phyloP scores from a whole-genome alignment of 2,329 filamentous ascomycete species.

The Berkeleyomyces rouxiae region DNA sequence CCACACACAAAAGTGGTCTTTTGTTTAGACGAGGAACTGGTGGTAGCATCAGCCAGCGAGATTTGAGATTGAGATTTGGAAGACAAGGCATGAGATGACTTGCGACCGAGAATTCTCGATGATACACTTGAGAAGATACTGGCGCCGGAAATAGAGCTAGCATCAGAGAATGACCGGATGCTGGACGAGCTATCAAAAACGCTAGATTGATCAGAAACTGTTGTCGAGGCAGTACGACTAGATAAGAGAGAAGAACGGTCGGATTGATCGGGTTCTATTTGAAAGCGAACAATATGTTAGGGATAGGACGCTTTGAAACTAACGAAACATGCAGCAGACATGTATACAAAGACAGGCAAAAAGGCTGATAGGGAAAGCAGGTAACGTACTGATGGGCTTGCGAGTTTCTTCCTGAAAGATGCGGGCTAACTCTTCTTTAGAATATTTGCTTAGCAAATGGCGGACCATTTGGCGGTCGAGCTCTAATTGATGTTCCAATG shows the following conservation, averaged over 20 bases:
- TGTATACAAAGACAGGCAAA: neutral
- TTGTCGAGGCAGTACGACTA: conserved; percentile 20
- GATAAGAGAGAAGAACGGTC: conserved; percentile 23
- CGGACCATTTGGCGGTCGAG: conserved; percentile 17
- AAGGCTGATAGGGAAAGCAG: neutral
- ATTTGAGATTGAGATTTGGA: conserved; percentile 12
- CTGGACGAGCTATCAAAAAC: conserved; percentile 23
- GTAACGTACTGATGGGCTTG: conserved; percentile 4
- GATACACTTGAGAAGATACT: conserved; percentile 26
- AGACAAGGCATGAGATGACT: conserved; percentile 14
- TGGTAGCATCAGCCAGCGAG: neutral
- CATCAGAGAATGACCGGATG: conserved; percentile 25
- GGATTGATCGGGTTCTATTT: conserved; percentile 16
- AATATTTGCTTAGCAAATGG: conserved; percentile 16
- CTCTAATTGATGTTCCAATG: conserved; percentile 2
- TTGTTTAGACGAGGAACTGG: conserved; percentile 20
- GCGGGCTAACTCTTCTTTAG: conserved; percentile 14
- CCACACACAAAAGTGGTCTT: conserved; percentile 25
- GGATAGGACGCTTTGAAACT: conserved; percentile 18
- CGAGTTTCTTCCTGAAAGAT: conserved; percentile 16
- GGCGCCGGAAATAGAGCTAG: conserved; percentile 24
- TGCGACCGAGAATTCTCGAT: conserved; percentile 22
- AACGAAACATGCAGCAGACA: neutral
- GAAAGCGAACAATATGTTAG: neutral
- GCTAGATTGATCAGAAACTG: conserved; percentile 23